phyloP scores from a whole-genome alignment of 495 filamentous ascomycete genomes.

The Cudoniella acicularis region DNA sequence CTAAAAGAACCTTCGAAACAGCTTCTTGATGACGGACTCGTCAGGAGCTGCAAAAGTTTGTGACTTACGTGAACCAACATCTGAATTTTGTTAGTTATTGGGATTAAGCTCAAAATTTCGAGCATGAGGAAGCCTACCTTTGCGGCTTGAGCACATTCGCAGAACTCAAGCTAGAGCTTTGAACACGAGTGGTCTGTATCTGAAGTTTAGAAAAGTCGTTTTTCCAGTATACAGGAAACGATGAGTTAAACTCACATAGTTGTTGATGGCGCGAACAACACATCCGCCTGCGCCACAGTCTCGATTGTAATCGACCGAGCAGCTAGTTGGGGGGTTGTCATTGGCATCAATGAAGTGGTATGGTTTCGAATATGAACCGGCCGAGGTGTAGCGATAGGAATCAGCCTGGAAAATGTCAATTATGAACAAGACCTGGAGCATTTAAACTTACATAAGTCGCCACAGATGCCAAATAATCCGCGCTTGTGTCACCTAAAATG shows the following conservation, averaged over 20 bases:
- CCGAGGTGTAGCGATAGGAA: conserved; percentile 47
- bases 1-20: not conserved
- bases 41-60: not conserved
- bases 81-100: not conserved
- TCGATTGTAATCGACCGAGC: conserved; percentile 50
- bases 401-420: conserved; percentile 29
- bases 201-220: too few species aligned
- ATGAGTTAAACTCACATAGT: conserved; percentile 41
- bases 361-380: conserved; percentile 48
- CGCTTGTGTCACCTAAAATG: conserved; percentile 39
- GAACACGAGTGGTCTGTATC: too few species aligned
- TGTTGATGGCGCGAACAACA: conserved; percentile 56
- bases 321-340: conserved; percentile 56
- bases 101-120: not conserved
- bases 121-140: conserved; percentile 5
- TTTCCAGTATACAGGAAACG: conserved; percentile 7
- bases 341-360: conserved; percentile 64
- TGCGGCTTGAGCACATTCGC: conserved; percentile 13
- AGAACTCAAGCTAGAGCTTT: conserved; percentile 7
- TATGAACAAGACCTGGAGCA: not conserved
- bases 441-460: conserved; percentile 40
- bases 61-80: conserved; percentile 26
- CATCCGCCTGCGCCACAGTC: conserved; percentile 60
- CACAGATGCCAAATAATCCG: conserved; percentile 45
- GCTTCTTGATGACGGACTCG: not conserved